Conservation (phyloP, 192 early-diverging fungal genomes). For the Linnemannia exigua region DNA sequence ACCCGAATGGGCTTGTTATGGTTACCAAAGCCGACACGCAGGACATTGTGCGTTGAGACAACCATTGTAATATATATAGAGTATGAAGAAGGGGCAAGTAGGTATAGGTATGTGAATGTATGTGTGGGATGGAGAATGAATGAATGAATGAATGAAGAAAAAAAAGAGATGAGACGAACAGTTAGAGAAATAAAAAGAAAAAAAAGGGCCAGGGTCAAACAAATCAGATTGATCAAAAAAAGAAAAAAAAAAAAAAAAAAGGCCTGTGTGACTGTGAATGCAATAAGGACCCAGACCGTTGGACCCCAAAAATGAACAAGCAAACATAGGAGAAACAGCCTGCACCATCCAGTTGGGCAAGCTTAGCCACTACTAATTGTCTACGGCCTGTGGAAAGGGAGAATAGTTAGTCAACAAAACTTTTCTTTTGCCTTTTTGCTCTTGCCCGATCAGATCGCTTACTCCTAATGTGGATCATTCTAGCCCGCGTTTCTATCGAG, state of each 20-base stretch:
- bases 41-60: conserved; percentile 40
- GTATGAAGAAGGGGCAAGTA: neutral
- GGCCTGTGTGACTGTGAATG: neutral
- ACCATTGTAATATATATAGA: conserved; percentile 14
- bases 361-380: too few species aligned
- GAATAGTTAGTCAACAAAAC: too few species aligned
- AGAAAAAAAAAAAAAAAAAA: neutral
- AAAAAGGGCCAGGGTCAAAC: neutral
- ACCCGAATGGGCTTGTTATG: too few species aligned
- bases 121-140: neutral
- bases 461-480: too few species aligned
- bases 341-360: too few species aligned
- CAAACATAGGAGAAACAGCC: too few species aligned
- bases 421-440: too few species aligned
- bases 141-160: neutral
- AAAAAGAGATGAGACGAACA: neutral
- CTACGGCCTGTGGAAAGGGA: too few species aligned
- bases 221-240: neutral
- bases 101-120: neutral
- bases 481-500: too few species aligned
- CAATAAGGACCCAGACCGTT: neutral
- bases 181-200: neutral
- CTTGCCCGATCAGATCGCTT: too few species aligned
- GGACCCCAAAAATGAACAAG: neutral
- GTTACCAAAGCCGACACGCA: conserved; percentile 54